Base-by-base conservation (phyloP, 73 alveolate species). In the Paramecium sonneborni region DNA sequence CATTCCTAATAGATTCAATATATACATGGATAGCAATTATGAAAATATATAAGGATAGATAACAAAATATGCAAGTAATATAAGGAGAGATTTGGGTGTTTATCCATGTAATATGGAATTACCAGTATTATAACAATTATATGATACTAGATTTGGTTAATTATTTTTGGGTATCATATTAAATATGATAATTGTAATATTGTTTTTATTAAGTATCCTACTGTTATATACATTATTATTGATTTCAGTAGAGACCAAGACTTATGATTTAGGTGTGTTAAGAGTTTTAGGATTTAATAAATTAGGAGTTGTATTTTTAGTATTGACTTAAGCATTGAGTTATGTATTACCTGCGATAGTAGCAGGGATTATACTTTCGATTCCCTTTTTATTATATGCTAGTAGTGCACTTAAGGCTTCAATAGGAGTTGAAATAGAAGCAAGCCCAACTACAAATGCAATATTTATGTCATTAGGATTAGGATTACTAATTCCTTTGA, bases 341-440 rank as follows among this genome's bases (percentile, higher is more conserved):
- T 97, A 93, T 92, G 99, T 97, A 18, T 0, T 97, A 3, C 99
- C 99, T n/a, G 96, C 98, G 1, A 91, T 97, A 8, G 48, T 96
- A 3, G 26, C 56, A 52, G 98, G 97, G 26, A 85, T 97, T 58
- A 70, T 90, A n/a, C 85, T 95, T n/a, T 32, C 97, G n/a, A 57
- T 95, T 3, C 96, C 96, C 0, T 32, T 74, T 1, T 82, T 96
- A 9, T 15, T 72, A 69, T 52, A 74, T 46, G 76, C 72, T 9
- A 57, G 86, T 67, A 18, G 24, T 62, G 56, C 70, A 41, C 92
- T 97, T 11, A 20, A 92, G 18, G 55, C 87, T 15, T 88, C 90
- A 8, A 69, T 95, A 32, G 98, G 98, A 35, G 93, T 93, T 14
- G 95, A 76, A 7, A 72, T 90, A 30, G 92, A 86, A 15, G 92